Evolutionary conservation across 768 basidiomycete genomes (phyloP).

Genomic region (Mycena sanguinolenta): DNA sequence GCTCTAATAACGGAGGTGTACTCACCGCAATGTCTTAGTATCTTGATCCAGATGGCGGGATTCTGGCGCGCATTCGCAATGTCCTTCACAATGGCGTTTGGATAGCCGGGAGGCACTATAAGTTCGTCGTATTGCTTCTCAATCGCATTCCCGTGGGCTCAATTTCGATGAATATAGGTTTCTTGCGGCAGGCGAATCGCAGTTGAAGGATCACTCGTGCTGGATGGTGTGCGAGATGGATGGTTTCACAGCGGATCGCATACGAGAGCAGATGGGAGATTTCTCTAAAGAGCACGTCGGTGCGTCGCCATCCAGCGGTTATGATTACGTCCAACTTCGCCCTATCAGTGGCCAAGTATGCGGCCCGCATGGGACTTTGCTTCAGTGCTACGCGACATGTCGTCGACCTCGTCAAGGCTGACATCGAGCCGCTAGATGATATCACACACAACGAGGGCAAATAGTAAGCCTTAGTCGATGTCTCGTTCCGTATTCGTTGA

Average conservation of each 20-base stretch:
- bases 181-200: constrained; percentile 36
- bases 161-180: constrained; percentile 15
- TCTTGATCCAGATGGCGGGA: constrained; percentile 25
- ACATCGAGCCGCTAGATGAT: constrained; percentile 27
- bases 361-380: constrained; percentile 38
- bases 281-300: constrained; percentile 29
- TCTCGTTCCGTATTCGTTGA: neutral
- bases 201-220: constrained; percentile 38
- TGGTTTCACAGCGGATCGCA: constrained; percentile 35
- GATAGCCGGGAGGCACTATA: constrained; percentile 34
- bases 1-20: neutral
- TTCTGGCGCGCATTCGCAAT: constrained; percentile 33
- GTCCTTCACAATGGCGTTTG: constrained; percentile 27
- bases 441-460: constrained; percentile 23
- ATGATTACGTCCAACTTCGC: neutral
- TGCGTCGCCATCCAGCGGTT: neutral
- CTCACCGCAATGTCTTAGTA: neutral
- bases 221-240: constrained; percentile 38
- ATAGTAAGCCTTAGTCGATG: constrained; percentile 6
- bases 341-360: constrained; percentile 33
- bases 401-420: constrained; percentile 6
- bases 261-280: constrained; percentile 36
- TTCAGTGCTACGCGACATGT: constrained; percentile 34
- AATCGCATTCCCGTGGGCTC: no score
- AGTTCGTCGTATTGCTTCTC: constrained; percentile 3